Conservation (phyloP, 202 grass and related monocot species). For the Schoenoplectus triqueter region DNA sequence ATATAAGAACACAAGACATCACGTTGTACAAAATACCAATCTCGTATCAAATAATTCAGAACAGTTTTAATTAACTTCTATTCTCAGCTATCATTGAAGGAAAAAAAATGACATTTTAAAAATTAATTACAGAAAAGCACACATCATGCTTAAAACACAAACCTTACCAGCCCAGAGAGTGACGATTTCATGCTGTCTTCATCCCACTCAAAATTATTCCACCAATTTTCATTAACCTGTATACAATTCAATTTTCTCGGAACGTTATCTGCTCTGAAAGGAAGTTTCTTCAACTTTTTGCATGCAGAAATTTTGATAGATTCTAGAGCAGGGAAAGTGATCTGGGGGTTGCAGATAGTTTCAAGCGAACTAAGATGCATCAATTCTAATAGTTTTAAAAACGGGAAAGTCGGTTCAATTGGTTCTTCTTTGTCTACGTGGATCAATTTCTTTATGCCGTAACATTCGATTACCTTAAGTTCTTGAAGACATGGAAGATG, state of each 20-base stretch:
- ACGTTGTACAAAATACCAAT: no score
- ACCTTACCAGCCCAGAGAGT: background rate
- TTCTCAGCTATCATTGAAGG: background rate
- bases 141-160: background rate
- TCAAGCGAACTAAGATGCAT: background rate
- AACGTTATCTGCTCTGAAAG: background rate
- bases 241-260: constrained; percentile 9
- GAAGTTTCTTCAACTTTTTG: background rate
- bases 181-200: background rate
- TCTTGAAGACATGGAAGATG: background rate
- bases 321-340: constrained; percentile 7
- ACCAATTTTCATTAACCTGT: constrained; percentile 11
- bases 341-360: background rate
- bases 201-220: constrained; percentile 24
- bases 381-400: background rate
- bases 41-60: no score
- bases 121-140: background rate
- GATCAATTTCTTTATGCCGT: background rate
- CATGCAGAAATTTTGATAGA: background rate
- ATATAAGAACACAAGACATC: background rate
- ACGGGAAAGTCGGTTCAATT: background rate
- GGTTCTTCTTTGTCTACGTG: background rate
- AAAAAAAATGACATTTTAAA: background rate
- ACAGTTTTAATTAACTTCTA: background rate
- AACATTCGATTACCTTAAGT: background rate